Evolutionary conservation across 768 basidiomycete species (phyloP), one percentile per base, ranked within the genome.

Genomic region (Russula sp.): DNA sequence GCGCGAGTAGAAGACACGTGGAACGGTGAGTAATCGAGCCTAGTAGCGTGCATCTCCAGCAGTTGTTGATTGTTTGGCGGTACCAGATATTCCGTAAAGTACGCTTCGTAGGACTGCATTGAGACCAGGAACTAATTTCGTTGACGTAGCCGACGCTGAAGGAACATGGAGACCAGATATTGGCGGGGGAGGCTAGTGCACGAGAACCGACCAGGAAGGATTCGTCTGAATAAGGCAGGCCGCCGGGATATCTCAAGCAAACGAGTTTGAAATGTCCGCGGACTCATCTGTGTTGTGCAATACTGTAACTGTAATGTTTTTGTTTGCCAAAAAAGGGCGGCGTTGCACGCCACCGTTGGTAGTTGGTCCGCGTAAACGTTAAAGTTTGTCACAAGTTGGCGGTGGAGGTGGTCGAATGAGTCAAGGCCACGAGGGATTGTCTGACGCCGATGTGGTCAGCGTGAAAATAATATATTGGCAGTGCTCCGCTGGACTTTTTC

Each of bases 161-260:
- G 69, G 79, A 83, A 57, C 79, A 84, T 49, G 84, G 84, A 0
- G 73, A 81, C 65, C 74, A 78, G 57, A 83, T 86, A 28, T 76
- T 86, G 32, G 77, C 79, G 28, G 85, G 85, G 22, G 74, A 79
- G 63, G 77, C 57, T 5, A 60, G 49, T 36, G 67, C 68, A 11
- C 32, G 46, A 42, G 57, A 68, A 20, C 67, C 68, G 24, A 65
- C 58, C 2, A 54, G 52, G 36, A 53, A 66, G 26, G 54, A 16
- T n/a, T 67, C 22, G 48, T 24, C 24, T 22, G 48, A 20, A 44
- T 44, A n/a, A 44, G 42, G 42, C 18, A 42, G 40, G 16, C 42
- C 9, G 20, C 8, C 8, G 10, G 34, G 6, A 36, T 36, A 36
- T 36, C 5, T 36, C 30, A 30, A n/a, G 13, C 34, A 36, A 36